Evolutionary conservation across 192 early-diverging fungal species (phyloP).

Genomic region (Fimicolochytrium jonesii): DNA sequence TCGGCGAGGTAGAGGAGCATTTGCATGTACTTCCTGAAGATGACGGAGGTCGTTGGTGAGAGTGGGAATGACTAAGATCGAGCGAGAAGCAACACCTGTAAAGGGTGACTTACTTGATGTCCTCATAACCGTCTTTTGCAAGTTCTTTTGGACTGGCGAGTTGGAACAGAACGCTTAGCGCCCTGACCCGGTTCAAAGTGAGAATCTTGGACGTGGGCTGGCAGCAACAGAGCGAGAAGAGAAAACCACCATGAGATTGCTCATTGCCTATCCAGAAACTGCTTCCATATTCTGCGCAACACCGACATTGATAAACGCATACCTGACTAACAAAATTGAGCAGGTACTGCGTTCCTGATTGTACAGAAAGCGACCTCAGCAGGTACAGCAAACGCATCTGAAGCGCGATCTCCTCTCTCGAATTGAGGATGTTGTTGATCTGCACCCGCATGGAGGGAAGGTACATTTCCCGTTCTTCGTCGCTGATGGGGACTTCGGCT

Average conservation of each 20-base stretch:
- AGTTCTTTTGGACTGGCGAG: conserved; percentile 47
- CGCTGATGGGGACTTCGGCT: conserved; percentile 7
- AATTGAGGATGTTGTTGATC: conserved; percentile 37
- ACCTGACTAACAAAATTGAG: conserved; percentile 49
- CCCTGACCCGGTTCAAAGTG: conserved; percentile 55
- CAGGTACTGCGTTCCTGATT: conserved; percentile 38
- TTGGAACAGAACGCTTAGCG: conserved; percentile 55
- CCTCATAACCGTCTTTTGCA: conserved; percentile 21
- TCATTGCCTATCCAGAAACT: neutral
- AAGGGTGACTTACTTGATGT: conserved; percentile 1
- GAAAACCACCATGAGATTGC: too few species aligned
- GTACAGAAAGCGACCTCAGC: conserved; percentile 31
- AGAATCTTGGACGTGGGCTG: conserved; percentile 32
- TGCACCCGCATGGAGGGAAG: conserved; percentile 45
- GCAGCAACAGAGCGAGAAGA: too few species aligned
- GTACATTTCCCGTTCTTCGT: conserved; percentile 31
- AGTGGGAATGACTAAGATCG: too few species aligned
- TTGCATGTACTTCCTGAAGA: conserved; percentile 47
- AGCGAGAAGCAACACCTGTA: neutral
- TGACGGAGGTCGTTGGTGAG: neutral
- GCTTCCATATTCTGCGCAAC: neutral
- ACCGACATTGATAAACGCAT: conserved; percentile 5
- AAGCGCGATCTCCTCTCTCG: conserved; percentile 26
- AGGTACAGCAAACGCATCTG: conserved; percentile 53
- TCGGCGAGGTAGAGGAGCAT: conserved; percentile 64